A percentile compares a stretch with the other conserved stretches of the same genome.
Evolutionary conservation across 179 eudicot species (phyloP).

Genomic region (Drosera spatulata): DNA sequence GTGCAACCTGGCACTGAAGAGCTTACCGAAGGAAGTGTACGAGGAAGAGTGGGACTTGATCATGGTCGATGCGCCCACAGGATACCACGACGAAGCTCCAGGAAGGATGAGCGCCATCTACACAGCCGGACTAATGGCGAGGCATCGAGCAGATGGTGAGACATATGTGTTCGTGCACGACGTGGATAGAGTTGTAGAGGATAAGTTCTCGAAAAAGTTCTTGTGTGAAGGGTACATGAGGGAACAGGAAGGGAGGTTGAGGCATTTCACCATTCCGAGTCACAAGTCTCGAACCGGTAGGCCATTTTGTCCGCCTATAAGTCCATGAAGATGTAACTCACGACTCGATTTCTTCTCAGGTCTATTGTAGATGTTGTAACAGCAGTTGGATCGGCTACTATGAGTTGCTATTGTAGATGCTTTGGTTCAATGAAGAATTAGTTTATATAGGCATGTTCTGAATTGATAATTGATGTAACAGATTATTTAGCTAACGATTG

Average conservation of each 20-base stretch:
- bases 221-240: slow-evolving; percentile 39
- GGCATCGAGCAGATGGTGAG: slow-evolving; percentile 29
- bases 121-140: slow-evolving; percentile 57
- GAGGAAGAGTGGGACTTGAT: slow-evolving; percentile 52
- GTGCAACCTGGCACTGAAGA: slow-evolving; percentile 44
- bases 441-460: no score
- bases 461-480: no score
- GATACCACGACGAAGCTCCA: slow-evolving; percentile 43
- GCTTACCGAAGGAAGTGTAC: slow-evolving; percentile 44
- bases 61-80: slow-evolving; percentile 61
- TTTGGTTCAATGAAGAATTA: no score
- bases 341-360: no score
- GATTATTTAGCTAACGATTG: no score
- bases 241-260: slow-evolving; percentile 29
- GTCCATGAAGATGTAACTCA: no score
- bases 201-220: slow-evolving; percentile 35
- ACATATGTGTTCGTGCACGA: slow-evolving; percentile 57
- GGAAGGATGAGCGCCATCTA: slow-evolving; percentile 54
- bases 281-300: no score
- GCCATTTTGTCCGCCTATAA: no score
- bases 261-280: slow-evolving; percentile 39
- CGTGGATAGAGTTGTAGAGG: slow-evolving; percentile 51
- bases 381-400: no score
- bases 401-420: no score
- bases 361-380: no score